Percentiles rank a stretch among this genome's conserved stretches.
Evolutionary conservation across 2,329 filamentous ascomycete species (phyloP).

Genomic region (Aspergillus caelatus): DNA sequence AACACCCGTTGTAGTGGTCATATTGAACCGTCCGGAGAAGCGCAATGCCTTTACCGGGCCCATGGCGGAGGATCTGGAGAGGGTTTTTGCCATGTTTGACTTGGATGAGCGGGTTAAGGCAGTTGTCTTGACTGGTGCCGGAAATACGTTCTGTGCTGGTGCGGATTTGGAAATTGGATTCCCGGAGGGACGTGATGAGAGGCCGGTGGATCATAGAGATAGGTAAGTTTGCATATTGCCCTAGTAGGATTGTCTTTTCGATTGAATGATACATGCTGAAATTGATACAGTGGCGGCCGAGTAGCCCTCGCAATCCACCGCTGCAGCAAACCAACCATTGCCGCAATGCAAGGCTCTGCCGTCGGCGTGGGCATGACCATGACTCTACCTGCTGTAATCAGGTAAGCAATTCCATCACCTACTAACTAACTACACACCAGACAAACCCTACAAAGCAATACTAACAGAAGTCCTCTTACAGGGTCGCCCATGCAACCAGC

Average conservation of each 20-base stretch:
- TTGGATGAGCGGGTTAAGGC: slow-evolving; percentile 58
- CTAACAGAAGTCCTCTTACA: slow-evolving; percentile 1
- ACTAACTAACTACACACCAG: too few relatives aligned
- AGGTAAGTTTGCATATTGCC: slow-evolving; percentile 41
- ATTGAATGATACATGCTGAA: not conserved
- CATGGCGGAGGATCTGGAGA: slow-evolving; percentile 52
- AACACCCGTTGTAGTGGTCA: slow-evolving; percentile 51
- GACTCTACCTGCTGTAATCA: slow-evolving; percentile 60
- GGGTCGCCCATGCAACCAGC: slow-evolving; percentile 59
- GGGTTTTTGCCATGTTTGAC: slow-evolving; percentile 44
- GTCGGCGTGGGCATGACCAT: slow-evolving; percentile 63
- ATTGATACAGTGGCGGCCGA: slow-evolving; percentile 32
- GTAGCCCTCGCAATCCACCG: slow-evolving; percentile 56
- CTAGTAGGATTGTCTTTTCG: too few relatives aligned
- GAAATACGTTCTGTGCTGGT: slow-evolving; percentile 53
- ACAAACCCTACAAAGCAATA: not conserved
- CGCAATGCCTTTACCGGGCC: slow-evolving; percentile 60
- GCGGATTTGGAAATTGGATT: slow-evolving; percentile 60
- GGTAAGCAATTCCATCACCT: slow-evolving; percentile 18
- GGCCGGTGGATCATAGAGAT: slow-evolving; percentile 55
- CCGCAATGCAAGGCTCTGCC: slow-evolving; percentile 58
- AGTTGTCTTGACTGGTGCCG: slow-evolving; percentile 58
- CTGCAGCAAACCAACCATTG: slow-evolving; percentile 61
- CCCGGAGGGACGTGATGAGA: slow-evolving; percentile 42
- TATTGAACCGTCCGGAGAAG: slow-evolving; percentile 59